phyloP scores from a whole-genome alignment of 2,329 filamentous ascomycete species.

The Claviceps humidiphila region DNA sequence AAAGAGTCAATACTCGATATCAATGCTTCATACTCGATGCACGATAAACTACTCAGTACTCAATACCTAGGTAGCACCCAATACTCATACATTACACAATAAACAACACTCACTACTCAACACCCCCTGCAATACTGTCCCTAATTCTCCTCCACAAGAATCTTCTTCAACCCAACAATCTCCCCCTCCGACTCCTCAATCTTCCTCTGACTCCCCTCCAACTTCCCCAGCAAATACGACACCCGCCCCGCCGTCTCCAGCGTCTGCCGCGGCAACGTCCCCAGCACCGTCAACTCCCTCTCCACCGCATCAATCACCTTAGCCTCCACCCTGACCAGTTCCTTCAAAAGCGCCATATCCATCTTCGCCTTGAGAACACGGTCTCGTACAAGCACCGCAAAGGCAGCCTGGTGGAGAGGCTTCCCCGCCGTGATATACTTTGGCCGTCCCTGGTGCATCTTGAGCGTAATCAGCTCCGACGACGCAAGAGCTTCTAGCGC shows the following conservation, averaged over 20 bases:
- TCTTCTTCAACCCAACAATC: conserved; percentile 57
- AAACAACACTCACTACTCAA: too few relatives aligned
- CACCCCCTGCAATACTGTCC: too few relatives aligned
- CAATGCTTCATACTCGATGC: too few relatives aligned
- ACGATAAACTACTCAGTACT: too few relatives aligned
- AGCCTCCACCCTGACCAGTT: conserved; percentile 59
- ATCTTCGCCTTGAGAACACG: conserved; percentile 60
- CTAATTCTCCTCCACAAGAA: conserved; percentile 33
- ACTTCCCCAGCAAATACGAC: conserved; percentile 59
- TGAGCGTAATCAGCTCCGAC: conserved; percentile 72
- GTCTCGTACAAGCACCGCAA: conserved; percentile 58
- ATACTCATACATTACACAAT: too few relatives aligned
- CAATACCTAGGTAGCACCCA: too few relatives aligned
- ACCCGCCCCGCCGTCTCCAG: conserved; percentile 52
- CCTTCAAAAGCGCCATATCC: conserved; percentile 54
- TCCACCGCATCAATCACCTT: conserved; percentile 68
- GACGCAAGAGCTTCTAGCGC: conserved; percentile 71
- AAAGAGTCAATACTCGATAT: too few relatives aligned
- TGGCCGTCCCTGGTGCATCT: conserved; percentile 61
- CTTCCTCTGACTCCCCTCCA: conserved; percentile 60
- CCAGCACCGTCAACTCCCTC: conserved; percentile 60
- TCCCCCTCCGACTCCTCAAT: conserved; percentile 62
- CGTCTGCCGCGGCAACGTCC: conserved; percentile 55
- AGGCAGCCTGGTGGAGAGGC: conserved; percentile 77
- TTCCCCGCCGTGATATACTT: conserved; percentile 66